Evolutionary conservation across 2,329 filamentous ascomycete species (phyloP), one percentile per base, ranked within the genome.

Genomic region (Microdochium bolleyi): DNA sequence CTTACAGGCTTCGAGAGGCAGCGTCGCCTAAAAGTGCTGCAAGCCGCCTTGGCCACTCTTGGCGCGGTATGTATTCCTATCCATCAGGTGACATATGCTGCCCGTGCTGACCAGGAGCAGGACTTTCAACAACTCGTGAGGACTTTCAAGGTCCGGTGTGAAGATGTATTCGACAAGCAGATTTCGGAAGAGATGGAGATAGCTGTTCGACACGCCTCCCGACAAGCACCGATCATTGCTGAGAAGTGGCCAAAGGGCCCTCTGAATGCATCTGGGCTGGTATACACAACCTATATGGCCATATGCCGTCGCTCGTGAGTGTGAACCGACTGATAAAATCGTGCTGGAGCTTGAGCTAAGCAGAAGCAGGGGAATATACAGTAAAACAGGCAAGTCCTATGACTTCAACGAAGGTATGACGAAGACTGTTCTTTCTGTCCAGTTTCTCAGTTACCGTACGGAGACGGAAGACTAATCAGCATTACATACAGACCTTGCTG

Each of bases 331-430:
- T 2, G 21, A n/a, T n/a, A n/a, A n/a, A n/a, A n/a, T n/a, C n/a
- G n/a, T n/a, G n/a, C n/a, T n/a, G n/a, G n/a, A n/a, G n/a, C n/a
- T n/a, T n/a, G n/a, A n/a, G n/a, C n/a, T n/a, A n/a, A n/a, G n/a
- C n/a, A n/a, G n/a, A n/a, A n/a, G n/a, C n/a, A n/a, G n/a, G n/a
- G n/a, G n/a, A n/a, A n/a, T n/a, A n/a, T n/a, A n/a, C n/a, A n/a
- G n/a, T n/a, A n/a, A n/a, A 9, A 30, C 14, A 22, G 27, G 3
- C 10, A 13, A 11, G 16, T 24, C 44, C 2, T 50, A 27, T 25
- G 37, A 61, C 37, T 61, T 61, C 50, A 61, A 61, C 34, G 53
- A 53, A 56, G 59, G 59, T 58, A 54, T 21, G 48, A 16, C 48
- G 8, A 11, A 44, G 14, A 13, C 8, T 7, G n/a, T 30, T 19